Conservation (phyloP, 2,329 filamentous ascomycete genomes). For the Pseudogymnoascus sp. region DNA sequence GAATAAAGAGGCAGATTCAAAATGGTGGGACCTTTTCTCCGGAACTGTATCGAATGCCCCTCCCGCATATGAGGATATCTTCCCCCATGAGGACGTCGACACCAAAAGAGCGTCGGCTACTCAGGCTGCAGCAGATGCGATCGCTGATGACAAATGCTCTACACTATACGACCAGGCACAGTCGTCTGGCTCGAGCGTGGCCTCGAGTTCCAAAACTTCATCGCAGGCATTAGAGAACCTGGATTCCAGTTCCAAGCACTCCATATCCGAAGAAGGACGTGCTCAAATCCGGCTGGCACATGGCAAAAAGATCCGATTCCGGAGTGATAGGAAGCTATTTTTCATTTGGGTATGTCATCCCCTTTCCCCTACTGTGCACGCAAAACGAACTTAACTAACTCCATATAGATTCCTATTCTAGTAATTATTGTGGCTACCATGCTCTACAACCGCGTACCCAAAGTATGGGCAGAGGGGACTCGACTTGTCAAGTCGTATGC, state of each 20-base stretch:
- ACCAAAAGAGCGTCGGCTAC: conserved; percentile 53
- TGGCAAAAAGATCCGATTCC: conserved; percentile 53
- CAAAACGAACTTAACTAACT: conserved; percentile 19
- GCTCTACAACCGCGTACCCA: conserved; percentile 47
- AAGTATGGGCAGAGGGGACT: conserved; percentile 32
- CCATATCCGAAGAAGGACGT: conserved; percentile 59
- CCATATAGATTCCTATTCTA: conserved; percentile 44
- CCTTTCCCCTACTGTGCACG: conserved; percentile 1
- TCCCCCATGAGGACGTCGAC: conserved; percentile 49
- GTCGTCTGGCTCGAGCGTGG: conserved; percentile 24
- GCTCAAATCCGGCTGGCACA: conserved; percentile 56
- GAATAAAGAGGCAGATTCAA: conserved; percentile 44
- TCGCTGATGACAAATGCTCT: conserved; percentile 53
- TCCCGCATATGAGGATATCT: conserved; percentile 75
- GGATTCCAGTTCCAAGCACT: conserved; percentile 57
- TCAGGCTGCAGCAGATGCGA: conserved; percentile 51
- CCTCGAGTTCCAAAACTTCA: conserved; percentile 36
- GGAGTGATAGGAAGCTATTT: conserved; percentile 60
- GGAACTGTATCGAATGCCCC: conserved; percentile 49
- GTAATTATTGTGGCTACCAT: conserved; percentile 44
- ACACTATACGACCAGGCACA: conserved; percentile 43
- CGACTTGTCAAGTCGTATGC: conserved; percentile 18
- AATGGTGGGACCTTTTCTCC: conserved; percentile 65
- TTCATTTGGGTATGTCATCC: conserved; percentile 55
- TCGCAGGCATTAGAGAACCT: conserved; percentile 37